Evolutionary conservation across 148 eudicot species (phyloP).

Genomic region (Cornus suecica): DNA sequence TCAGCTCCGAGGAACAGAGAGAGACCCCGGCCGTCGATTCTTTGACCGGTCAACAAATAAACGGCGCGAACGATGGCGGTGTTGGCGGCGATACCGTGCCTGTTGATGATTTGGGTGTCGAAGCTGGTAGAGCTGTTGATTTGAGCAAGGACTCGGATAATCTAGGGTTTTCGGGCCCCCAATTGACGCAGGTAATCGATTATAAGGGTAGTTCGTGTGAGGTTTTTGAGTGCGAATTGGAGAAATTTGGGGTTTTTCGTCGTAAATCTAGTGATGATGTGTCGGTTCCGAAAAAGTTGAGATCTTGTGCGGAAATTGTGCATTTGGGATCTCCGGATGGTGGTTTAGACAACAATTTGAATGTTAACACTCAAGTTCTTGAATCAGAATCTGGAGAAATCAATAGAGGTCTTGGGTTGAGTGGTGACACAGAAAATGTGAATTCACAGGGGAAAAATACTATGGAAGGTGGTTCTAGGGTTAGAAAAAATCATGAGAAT

Average conservation of each 20-base stretch:
- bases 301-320: background rate
- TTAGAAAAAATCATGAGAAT: background rate
- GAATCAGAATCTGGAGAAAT: conserved; percentile 10
- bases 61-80: background rate
- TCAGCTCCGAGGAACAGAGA: conserved; percentile 15
- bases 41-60: background rate
- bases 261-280: conserved; percentile 5
- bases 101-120: background rate
- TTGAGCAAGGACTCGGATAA: conserved; percentile 15
- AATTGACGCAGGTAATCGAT: conserved; percentile 2
- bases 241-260: background rate
- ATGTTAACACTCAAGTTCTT: conserved; percentile 2
- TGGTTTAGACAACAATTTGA: background rate
- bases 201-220: conserved; percentile 1
- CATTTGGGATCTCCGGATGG: background rate
- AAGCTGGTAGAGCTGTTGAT: conserved; percentile 1
- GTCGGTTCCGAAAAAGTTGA: conserved; percentile 4
- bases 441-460: conserved; percentile 10
- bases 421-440: conserved; percentile 13
- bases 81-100: background rate
- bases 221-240: conserved; percentile 8
- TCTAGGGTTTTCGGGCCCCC: conserved; percentile 31
- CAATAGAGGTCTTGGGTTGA: conserved; percentile 1
- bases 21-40: background rate
- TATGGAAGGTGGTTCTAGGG: background rate